Percentiles rank a stretch among this genome's conserved stretches.
phyloP scores from a whole-genome alignment of 2,329 filamentous ascomycete species.

The Shiraia bambusicola region DNA sequence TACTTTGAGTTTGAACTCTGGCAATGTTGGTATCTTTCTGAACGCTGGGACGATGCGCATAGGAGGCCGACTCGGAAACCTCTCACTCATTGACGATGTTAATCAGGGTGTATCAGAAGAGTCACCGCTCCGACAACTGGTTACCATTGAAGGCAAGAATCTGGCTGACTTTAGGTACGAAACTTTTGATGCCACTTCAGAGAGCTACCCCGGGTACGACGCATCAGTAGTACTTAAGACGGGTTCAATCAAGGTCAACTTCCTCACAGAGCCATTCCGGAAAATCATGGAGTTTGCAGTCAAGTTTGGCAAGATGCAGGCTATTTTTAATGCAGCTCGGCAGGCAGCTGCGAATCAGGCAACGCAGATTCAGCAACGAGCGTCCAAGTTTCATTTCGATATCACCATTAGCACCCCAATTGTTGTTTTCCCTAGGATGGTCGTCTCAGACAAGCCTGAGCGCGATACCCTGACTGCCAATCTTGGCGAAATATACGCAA shows the following conservation, averaged over 20 bases:
- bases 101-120: constrained; percentile 82
- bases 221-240: constrained; percentile 87
- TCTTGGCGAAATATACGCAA: constrained; percentile 93
- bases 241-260: constrained; percentile 95
- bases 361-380: constrained; percentile 86
- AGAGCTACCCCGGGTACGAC: constrained; percentile 89
- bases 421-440: constrained; percentile 83
- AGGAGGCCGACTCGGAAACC: constrained; percentile 79
- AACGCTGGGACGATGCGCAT: constrained; percentile 84
- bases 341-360: constrained; percentile 93
- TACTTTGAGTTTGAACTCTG: constrained; percentile 88
- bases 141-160: constrained; percentile 94
- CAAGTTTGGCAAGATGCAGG: constrained; percentile 99
- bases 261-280: constrained; percentile 93
- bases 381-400: constrained; percentile 90
- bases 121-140: constrained; percentile 79
- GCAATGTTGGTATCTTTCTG: constrained; percentile 86
- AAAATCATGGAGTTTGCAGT: constrained; percentile 98
- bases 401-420: constrained; percentile 93
- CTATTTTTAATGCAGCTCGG: constrained; percentile 94
- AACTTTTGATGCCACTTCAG: constrained; percentile 78
- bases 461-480: constrained; percentile 89
- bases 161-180: constrained; percentile 97
- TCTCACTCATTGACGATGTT: constrained; percentile 89
- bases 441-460: constrained; percentile 67